A percentile compares a stretch with the other conserved stretches of the same genome.
phyloP scores from a whole-genome alignment of 345 rosid genomes.

The Rhizophora apiculata region DNA sequence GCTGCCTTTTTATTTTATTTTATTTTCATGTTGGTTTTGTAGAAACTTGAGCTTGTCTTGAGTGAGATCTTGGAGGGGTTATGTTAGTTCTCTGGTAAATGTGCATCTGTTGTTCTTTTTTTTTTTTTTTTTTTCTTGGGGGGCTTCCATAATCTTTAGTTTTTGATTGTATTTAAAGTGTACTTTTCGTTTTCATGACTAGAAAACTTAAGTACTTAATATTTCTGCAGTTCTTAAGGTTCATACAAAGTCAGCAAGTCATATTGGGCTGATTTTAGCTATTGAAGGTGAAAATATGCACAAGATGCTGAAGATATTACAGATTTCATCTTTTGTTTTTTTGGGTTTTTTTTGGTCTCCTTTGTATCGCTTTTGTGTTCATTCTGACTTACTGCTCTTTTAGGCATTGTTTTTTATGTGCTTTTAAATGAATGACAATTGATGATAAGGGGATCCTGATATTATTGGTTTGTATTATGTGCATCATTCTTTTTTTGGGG shows the following conservation, averaged over 20 bases:
- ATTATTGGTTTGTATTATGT: too few species aligned
- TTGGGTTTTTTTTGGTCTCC: not conserved
- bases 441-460: too few species aligned
- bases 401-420: too few species aligned
- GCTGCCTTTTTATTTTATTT: not conserved
- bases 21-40: not conserved
- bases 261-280: not conserved
- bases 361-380: not conserved
- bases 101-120: not conserved
- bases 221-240: too few species aligned
- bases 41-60: slow-evolving; percentile 1
- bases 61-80: slow-evolving; percentile 19
- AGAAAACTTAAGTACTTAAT: too few species aligned
- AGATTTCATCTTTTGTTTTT: not conserved
- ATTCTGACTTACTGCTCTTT: too few species aligned
- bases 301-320: not conserved
- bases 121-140: not conserved
- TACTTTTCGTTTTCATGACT: too few species aligned
- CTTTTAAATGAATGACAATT: too few species aligned
- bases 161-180: not conserved
- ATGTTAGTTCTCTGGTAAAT: slow-evolving; percentile 7
- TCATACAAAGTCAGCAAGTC: not conserved
- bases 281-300: not conserved
- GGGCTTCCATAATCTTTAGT: not conserved
- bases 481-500: too few species aligned